A percentile compares a stretch with the other conserved stretches of the same genome.
These are phyloP conservation scores for Cladosporium sp. DNA, from an alignment of 2,329 filamentous ascomycete genomes.

Conservation along the genomic window DNA sequence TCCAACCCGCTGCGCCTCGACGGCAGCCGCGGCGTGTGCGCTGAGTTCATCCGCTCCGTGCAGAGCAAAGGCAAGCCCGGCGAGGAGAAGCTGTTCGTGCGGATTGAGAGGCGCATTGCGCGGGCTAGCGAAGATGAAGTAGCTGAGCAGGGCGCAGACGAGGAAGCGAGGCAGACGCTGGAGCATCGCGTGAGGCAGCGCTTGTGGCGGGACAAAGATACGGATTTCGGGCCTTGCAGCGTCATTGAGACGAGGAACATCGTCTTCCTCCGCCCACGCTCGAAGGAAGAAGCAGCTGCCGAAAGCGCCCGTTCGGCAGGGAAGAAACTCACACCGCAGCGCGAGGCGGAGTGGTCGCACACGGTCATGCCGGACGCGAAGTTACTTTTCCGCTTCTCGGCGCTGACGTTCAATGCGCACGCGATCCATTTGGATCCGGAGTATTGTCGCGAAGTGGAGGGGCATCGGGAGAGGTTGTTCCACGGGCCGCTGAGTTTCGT, in stretches of 20 bases:
- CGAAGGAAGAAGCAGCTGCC: slow-evolving; percentile 34
- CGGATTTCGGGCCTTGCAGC: slow-evolving; percentile 39
- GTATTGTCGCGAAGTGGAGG: slow-evolving; percentile 68
- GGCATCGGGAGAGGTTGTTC: slow-evolving; percentile 70
- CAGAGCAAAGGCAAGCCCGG: slow-evolving; percentile 48
- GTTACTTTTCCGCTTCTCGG: slow-evolving; percentile 86
- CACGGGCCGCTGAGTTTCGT: slow-evolving; percentile 81
- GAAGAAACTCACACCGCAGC: slow-evolving; percentile 40
- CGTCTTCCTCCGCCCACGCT: slow-evolving; percentile 58
- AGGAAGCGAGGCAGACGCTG: slow-evolving; percentile 24
- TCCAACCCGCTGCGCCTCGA: slow-evolving; percentile 30
- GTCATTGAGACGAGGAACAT: slow-evolving; percentile 58
- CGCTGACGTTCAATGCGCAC: slow-evolving; percentile 89
- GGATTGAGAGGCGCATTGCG: slow-evolving; percentile 52
- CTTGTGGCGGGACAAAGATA: slow-evolving; percentile 42
- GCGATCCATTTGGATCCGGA: slow-evolving; percentile 76
- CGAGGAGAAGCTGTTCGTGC: slow-evolving; percentile 57
- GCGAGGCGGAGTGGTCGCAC: slow-evolving; percentile 53
- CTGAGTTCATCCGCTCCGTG: slow-evolving; percentile 46
- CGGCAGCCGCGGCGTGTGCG: slow-evolving; percentile 38
- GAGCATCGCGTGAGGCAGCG: slow-evolving; percentile 36
- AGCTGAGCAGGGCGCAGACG: slow-evolving; percentile 34
- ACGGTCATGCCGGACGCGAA: slow-evolving; percentile 61
- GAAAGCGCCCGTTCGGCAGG: slow-evolving; percentile 25
- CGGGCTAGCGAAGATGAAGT: slow-evolving; percentile 25